Evolutionary conservation across 495 filamentous ascomycete genomes (phyloP), one percentile per base, ranked within the genome.

Genomic region (Neurospora africana): DNA sequence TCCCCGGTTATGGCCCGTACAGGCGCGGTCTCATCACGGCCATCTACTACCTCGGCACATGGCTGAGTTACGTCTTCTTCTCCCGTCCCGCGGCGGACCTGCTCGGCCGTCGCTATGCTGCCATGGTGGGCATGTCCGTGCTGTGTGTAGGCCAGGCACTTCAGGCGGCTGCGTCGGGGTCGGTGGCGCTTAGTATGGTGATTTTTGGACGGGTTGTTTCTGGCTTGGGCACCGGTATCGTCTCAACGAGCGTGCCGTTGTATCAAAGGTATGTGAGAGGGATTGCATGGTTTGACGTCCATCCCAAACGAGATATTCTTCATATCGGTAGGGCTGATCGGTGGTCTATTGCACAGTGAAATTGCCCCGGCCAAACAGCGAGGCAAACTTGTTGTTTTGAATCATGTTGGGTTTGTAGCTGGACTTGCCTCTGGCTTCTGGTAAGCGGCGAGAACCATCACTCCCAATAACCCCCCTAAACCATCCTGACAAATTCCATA

Each of bases 21-120:
- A 73, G 78, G 35, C 85, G 77, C 40, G 86, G 86, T 2, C 77
- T 87, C 36, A 87, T 89, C 72, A 88, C 86, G 7, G 84, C 83
- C 38, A 84, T 87, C 30, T 87, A 89, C 79, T 88, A 88, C 67
- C 75, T 89, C 27, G 87, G 87, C 53, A 87, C 86, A 11, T 88
- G 84, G 82, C 43, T 78, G 41, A 84, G 83, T 75, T 89, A 88
- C 74, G 69, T 88, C 30, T 87, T 88, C 74, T 69, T 89, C 43
- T 84, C 86, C 0, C 83, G 84, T 65, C 81, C 82, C 0, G 75
- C 76, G 0, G 83, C 82, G 27, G 87, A 89, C 72, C 75, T 75
- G 19, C 75, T 86, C 9, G 87, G 87, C 11, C 81, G 87, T 67
- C 81, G 86, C 71, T 81, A 84, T 69, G 86, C 85, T 13, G 85